Conservation (phyloP, 495 filamentous ascomycete genomes). For the Xanthoparmelia taractica region DNA sequence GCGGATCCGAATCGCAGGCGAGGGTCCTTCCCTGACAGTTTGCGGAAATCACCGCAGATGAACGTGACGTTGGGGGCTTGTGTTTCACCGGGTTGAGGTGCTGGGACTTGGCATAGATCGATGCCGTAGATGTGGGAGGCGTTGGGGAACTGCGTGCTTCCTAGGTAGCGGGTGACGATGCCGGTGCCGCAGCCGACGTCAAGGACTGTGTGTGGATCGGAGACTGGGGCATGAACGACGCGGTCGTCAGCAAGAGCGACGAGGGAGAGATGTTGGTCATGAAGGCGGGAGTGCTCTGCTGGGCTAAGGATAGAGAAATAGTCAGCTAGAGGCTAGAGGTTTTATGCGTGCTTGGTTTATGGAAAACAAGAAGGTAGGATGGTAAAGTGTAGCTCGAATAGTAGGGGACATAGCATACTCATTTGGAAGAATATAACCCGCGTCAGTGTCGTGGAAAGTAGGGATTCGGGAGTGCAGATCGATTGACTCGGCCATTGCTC, state of each 20-base stretch:
- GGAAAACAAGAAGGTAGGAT: too few relatives aligned
- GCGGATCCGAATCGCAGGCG: neutral
- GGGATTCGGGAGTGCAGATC: neutral
- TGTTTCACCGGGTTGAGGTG: constrained; percentile 43
- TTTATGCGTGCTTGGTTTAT: neutral
- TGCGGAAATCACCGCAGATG: constrained; percentile 14
- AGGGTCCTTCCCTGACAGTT: neutral
- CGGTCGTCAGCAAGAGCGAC: constrained; percentile 10
- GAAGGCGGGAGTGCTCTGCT: constrained; percentile 13
- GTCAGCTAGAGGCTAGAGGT: neutral
- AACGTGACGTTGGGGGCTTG: constrained; percentile 9
- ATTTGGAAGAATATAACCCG: neutral
- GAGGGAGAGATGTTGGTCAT: constrained; percentile 7
- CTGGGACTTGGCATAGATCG: constrained; percentile 74
- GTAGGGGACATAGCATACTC: neutral
- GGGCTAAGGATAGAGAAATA: neutral
- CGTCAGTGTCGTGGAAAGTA: constrained; percentile 4
- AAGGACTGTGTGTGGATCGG: constrained; percentile 39
- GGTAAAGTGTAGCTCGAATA: too few relatives aligned
- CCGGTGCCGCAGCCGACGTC: constrained; percentile 90
- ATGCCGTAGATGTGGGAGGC: constrained; percentile 56
- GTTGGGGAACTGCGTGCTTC: constrained; percentile 26
- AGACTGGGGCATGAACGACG: constrained; percentile 15
- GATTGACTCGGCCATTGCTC: neutral
- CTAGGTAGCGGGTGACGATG: constrained; percentile 70